Evolutionary conservation across 768 basidiomycete genomes (phyloP).

Genomic region (Auricularia auricula-judae): DNA sequence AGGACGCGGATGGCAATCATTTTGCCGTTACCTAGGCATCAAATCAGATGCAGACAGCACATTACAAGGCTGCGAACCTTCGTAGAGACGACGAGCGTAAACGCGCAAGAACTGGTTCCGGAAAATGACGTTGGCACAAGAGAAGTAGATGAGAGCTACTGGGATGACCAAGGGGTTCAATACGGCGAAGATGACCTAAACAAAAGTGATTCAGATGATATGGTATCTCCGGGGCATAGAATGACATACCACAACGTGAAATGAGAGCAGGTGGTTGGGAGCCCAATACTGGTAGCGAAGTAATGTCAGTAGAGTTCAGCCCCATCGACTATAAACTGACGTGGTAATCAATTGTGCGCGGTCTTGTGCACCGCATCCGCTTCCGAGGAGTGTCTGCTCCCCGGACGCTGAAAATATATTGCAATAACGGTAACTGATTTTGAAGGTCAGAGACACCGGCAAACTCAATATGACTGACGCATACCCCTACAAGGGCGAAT

Average conservation of each 20-base stretch:
- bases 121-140: constrained; percentile 15
- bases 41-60: neutral
- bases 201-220: too few species aligned
- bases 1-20: constrained; percentile 12
- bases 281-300: constrained; percentile 10
- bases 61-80: neutral
- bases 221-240: too few species aligned
- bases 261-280: constrained; percentile 19
- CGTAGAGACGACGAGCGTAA: constrained; percentile 11
- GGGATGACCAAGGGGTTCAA: constrained; percentile 24
- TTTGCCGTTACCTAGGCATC: constrained; percentile 6
- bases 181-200: constrained; percentile 17
- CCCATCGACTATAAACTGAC: constrained; percentile 3
- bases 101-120: constrained; percentile 16
- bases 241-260: constrained; percentile 11
- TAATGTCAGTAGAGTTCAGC: neutral
- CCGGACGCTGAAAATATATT: constrained; percentile 8
- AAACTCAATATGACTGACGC: neutral
- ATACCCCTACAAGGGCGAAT: constrained; percentile 1
- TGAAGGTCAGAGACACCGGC: neutral
- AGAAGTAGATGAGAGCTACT: constrained; percentile 16
- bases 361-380: constrained; percentile 9
- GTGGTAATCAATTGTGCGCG: constrained; percentile 15
- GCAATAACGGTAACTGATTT: constrained; percentile 8
- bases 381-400: constrained; percentile 8